Evolutionary conservation across 2,329 filamentous ascomycete species (phyloP).

Genomic region (Fusarium nisikadoi): DNA sequence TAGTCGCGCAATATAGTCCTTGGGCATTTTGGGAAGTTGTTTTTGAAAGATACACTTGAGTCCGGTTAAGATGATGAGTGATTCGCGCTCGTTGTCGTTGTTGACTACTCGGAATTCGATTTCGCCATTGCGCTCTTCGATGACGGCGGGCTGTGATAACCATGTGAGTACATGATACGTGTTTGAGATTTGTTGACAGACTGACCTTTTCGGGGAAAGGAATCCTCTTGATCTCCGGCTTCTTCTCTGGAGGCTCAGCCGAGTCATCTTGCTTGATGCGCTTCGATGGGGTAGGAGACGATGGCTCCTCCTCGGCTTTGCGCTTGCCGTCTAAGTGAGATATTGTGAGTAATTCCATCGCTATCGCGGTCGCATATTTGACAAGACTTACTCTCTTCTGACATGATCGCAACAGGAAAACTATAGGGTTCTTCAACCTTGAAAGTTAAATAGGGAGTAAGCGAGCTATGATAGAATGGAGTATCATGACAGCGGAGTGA

Average conservation of each 20-base stretch:
- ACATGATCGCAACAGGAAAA: slow-evolving; percentile 27
- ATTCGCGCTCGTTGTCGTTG: slow-evolving; percentile 89
- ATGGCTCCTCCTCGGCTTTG: slow-evolving; percentile 75
- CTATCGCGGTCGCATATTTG: neutral
- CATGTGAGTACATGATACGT: neutral
- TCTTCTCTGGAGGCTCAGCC: slow-evolving; percentile 54
- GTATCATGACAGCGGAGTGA: slow-evolving; percentile 41
- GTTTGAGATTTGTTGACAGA: rapidly evolving
- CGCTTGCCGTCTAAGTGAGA: slow-evolving; percentile 68
- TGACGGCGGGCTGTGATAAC: slow-evolving; percentile 75
- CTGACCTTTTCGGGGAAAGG: slow-evolving; percentile 88
- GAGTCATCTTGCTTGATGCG: slow-evolving; percentile 65
- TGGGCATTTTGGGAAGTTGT: slow-evolving; percentile 98
- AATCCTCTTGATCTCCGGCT: slow-evolving; percentile 70
- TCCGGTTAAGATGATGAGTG: slow-evolving; percentile 92
- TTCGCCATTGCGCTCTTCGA: slow-evolving; percentile 92
- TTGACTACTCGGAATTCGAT: slow-evolving; percentile 99
- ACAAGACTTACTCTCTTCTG: slow-evolving; percentile 41
- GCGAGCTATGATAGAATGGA: slow-evolving; percentile 25
- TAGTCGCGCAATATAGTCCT: slow-evolving; percentile 96
- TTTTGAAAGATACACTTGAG: slow-evolving; percentile 99
- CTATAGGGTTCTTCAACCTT: neutral
- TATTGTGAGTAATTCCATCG: slow-evolving; percentile 1
- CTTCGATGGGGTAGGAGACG: slow-evolving; percentile 71
- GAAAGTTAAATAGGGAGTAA: slow-evolving; percentile 15